Evolutionary conservation across 148 eudicot genomes (phyloP).

Genomic region (Polygonum maritimum): DNA sequence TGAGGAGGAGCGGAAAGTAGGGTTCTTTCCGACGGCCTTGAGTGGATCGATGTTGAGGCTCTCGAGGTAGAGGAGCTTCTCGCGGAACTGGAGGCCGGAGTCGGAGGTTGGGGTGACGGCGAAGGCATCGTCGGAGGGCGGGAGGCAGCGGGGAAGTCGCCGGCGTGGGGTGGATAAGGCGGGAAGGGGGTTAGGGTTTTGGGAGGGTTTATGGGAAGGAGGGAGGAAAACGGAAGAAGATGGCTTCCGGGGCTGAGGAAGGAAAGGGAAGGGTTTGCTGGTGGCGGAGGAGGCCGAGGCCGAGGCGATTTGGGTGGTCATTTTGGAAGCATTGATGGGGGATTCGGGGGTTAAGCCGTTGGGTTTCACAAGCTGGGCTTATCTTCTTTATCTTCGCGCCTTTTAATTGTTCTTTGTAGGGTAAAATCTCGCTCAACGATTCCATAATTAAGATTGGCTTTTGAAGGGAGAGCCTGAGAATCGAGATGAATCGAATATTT

Average conservation of each 20-base stretch:
- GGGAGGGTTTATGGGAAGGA: conserved; percentile 14
- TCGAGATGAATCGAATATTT: too few species aligned
- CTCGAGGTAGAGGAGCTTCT: conserved; percentile 60
- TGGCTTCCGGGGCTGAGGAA: conserved; percentile 8
- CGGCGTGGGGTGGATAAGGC: conserved; percentile 14
- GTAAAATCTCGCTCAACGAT: too few species aligned
- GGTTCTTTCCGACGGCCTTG: conserved; percentile 67
- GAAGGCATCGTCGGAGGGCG: conserved; percentile 7
- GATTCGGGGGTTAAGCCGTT: neutral
- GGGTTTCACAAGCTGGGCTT: neutral
- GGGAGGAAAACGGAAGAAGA: neutral
- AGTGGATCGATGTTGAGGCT: conserved; percentile 53
- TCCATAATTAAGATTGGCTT: too few species aligned
- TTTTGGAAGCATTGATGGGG: neutral
- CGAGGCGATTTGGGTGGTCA: conserved; percentile 4
- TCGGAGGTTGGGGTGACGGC: conserved; percentile 16
- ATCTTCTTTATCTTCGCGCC: neutral
- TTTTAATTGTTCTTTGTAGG: neutral
- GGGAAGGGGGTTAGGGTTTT: conserved; percentile 6
- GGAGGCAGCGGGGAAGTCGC: neutral
- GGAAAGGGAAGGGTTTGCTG: conserved; percentile 7
- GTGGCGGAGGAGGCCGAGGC: neutral
- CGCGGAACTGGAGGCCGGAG: conserved; percentile 53
- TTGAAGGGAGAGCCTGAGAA: too few species aligned
- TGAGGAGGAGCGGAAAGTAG: conserved; percentile 55